Percentiles rank a stretch among this genome's conserved stretches.
phyloP scores from a whole-genome alignment of 176 grass and related monocot genomes.

The Carex cristatella region DNA sequence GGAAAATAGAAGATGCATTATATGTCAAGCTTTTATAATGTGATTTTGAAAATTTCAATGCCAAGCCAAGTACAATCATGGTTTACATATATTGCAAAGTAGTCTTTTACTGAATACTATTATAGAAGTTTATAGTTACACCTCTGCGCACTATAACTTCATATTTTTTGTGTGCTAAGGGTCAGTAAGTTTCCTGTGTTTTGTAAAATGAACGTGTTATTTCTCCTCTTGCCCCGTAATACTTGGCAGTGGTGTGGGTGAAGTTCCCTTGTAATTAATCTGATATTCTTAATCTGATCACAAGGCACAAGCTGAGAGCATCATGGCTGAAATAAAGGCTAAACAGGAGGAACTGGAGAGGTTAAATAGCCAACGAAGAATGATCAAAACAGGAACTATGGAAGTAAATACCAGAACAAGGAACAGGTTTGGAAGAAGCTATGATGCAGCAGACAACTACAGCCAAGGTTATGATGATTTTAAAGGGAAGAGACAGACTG shows the following conservation, averaged over 20 bases:
- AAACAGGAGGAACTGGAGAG: slow-evolving; percentile 85
- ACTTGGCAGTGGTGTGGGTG: not conserved
- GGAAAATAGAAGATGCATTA: not conserved
- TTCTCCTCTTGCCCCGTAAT: not conserved
- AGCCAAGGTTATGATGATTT: slow-evolving; percentile 32
- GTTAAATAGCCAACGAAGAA: slow-evolving; percentile 44
- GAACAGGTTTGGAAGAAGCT: slow-evolving; percentile 41
- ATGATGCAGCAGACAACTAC: slow-evolving; percentile 3
- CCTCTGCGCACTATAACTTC: not conserved
- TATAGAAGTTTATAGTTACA: not conserved
- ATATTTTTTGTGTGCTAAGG: not conserved
- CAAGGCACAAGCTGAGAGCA: slow-evolving; percentile 74
- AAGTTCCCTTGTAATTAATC: not conserved
- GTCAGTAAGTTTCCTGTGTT: not conserved
- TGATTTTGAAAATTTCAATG: not conserved
- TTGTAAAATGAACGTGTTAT: not conserved
- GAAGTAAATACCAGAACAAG: slow-evolving; percentile 33
- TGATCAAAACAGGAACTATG: slow-evolving; percentile 17
- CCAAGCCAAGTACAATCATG: not conserved
- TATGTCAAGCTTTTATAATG: not conserved
- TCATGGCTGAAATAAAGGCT: slow-evolving; percentile 44
- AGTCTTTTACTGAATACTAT: not conserved
- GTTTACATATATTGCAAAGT: not conserved
- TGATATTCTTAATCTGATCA: not conserved
- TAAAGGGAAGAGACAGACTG: slow-evolving; percentile 32